Evolutionary conservation across 2,329 filamentous ascomycete genomes (phyloP), one percentile per base, ranked within the genome.

Genomic region (Sporothrix globosa): DNA sequence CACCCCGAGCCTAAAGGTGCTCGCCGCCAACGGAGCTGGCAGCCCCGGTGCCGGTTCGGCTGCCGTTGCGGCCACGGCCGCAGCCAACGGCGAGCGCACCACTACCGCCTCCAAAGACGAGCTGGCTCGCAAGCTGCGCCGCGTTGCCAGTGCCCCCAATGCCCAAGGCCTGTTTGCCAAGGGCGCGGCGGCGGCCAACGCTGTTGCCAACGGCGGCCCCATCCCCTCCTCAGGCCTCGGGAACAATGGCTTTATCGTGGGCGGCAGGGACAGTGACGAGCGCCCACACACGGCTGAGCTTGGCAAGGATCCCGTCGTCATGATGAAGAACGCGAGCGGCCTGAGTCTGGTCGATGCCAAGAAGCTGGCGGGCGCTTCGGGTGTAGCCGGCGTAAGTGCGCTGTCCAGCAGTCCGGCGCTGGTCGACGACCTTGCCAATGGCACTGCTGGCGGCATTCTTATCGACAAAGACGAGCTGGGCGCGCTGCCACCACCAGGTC

Each of bases 121-220:
- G 81, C 81, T 98, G 77, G 96, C 96, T 34, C 86, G 96, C 78
- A 97, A 97, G 80, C 83, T 99, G 78, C 89, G 96, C 78, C 90
- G 95, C 78, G 96, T 99, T 69, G 96, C 96, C 69, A 98, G 95
- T 78, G 96, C 96, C 67, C 96, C 96, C 50, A 99, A 99, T 83
- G 93, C 95, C 27, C 96, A 99, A 80, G 96, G 95, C 27, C 83
- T 98, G 46, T 98, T 99, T 76, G 82, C 83, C 76, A 87, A 86
- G 74, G 82, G 84, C 56, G 86, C 88, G 74, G 82, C 81, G 53
- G 41, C 41, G 1, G 50, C 24, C 54, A 50, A 50, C 4, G 52
- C 39, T 4, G 5, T 50, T 34, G 48, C 44, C 13, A 68, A 52
- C 48, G 50, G 44, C 39, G 69, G 67, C 17, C 48, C 52, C 39